Percentiles rank a stretch among this genome's conserved stretches.
These are phyloP conservation scores for Bocquillonia castaneifolia DNA, from an alignment of 441 rosid species.

Conservation along the genomic window DNA sequence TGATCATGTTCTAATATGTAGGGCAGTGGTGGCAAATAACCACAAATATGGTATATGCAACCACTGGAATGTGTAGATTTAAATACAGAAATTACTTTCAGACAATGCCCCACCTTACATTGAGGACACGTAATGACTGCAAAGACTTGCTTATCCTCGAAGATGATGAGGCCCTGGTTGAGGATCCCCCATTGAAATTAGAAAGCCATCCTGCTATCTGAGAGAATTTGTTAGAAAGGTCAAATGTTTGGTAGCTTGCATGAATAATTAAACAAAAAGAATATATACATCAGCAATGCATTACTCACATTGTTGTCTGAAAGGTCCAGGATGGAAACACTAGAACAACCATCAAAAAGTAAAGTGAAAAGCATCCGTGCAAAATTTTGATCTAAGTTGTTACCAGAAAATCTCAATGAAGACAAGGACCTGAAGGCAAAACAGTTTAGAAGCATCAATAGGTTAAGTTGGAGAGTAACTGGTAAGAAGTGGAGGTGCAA, in stretches of 20 bases:
- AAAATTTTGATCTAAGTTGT: conserved; percentile 40
- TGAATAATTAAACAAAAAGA: background rate
- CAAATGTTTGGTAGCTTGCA: background rate
- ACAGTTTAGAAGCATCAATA: conserved; percentile 3
- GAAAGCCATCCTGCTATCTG: conserved; percentile 87
- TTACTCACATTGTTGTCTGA: conserved; percentile 74
- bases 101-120: conserved; percentile 49
- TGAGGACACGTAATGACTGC: conserved; percentile 55
- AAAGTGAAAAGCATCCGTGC: conserved; percentile 45
- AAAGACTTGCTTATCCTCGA: conserved; percentile 41
- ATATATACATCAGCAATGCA: conserved; percentile 21
- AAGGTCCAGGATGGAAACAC: conserved; percentile 58
- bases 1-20: conserved; percentile 5
- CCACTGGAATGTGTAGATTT: conserved; percentile 1
- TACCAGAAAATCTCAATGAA: conserved; percentile 54
- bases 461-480: background rate
- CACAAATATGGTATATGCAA: background rate
- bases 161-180: conserved; percentile 25
- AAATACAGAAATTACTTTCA: conserved; percentile 5
- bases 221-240: conserved; percentile 14
- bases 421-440: conserved; percentile 54
- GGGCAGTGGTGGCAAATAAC: background rate
- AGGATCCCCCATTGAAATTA: conserved; percentile 44
- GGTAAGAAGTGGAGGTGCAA: conserved; percentile 4
- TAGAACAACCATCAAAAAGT: conserved; percentile 56